These are phyloP conservation scores for Ramaria sp. DNA, from an alignment of 768 basidiomycete species.

Conservation along the genomic window DNA sequence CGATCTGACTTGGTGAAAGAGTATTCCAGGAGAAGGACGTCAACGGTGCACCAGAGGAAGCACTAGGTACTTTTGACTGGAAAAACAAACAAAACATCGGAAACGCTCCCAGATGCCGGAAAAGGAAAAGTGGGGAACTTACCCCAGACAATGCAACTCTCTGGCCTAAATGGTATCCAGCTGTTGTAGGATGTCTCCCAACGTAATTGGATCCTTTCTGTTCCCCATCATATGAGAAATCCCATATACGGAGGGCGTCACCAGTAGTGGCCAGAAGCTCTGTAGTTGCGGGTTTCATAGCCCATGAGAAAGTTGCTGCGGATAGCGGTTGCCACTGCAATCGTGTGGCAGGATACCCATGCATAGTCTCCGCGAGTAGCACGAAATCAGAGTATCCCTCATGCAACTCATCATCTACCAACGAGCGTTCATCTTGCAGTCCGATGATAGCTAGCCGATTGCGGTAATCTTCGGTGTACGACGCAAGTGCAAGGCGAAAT, in stretches of 20 bases:
- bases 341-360: slow-evolving; percentile 89
- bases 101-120: no score
- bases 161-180: slow-evolving; percentile 56
- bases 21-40: slow-evolving; percentile 99
- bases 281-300: slow-evolving; percentile 49
- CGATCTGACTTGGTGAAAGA: slow-evolving; percentile 79
- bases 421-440: slow-evolving; percentile 76
- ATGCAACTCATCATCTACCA: slow-evolving; percentile 79
- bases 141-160: slow-evolving; percentile 79
- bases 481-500: slow-evolving; percentile 79
- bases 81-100: slow-evolving; percentile 7
- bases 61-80: slow-evolving; percentile 84
- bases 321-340: slow-evolving; percentile 87
- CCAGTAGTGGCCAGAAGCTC: slow-evolving; percentile 92
- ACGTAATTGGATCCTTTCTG: slow-evolving; percentile 53
- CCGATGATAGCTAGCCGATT: slow-evolving; percentile 75
- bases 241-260: slow-evolving; percentile 88
- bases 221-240: slow-evolving; percentile 63
- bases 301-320: slow-evolving; percentile 52
- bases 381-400: slow-evolving; percentile 55
- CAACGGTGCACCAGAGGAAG: slow-evolving; percentile 76
- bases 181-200: slow-evolving; percentile 44
- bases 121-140: slow-evolving; percentile 22
- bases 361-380: slow-evolving; percentile 70
- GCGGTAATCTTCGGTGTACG: slow-evolving; percentile 74